Evolutionary conservation across 140 eudicot species (phyloP), one percentile per base, ranked within the genome.

Genomic region (Flaveria floridana): DNA sequence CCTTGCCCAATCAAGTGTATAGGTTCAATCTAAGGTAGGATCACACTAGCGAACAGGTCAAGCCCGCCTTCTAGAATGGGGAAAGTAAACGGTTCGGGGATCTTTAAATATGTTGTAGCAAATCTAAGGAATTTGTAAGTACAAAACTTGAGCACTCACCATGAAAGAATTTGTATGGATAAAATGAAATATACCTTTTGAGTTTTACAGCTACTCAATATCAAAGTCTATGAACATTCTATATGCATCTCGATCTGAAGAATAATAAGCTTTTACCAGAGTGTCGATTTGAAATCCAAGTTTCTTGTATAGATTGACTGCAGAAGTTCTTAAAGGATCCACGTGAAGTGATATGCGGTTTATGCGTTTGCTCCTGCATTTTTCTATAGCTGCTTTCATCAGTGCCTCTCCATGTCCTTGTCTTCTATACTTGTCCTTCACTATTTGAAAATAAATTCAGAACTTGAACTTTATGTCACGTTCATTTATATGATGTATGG

Each of bases 341-440:
- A 94, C 99, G 52, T 94, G 99, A 82, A 94, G 97, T n/a, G 97
- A 86, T 74, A 94, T 53, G 4, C 97, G 86, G 47, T 85, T 90
- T 59, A 90, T 82, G 18, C 81, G 80, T 67, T 94, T 87, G 20
- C 70, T 64, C 72, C 85, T 87, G 80, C 97, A 90, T 82, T 86
- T 94, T 85, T 86, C 82, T 30, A 94, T 88, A 68, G 95, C 93
- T 72, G 90, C 97, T 71, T 75, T 84, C 74, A 94, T 76, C 78
- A 94, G 73, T 81, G 89, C 81, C 82, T 90, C 97, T 46, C 99
- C 97, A 59, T 80, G 87, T 51, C 99, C 99, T 44, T 78, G 84
- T 77, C 95, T 76, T 73, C 99, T 84, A 71, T 78, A 81, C 28
- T 75, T 87, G 82, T 90, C 99, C 82, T 87, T 94, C 80, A 94